These are phyloP conservation scores for Sporothrix globosa DNA, from an alignment of 2,329 filamentous ascomycete genomes.

Conservation along the genomic window DNA sequence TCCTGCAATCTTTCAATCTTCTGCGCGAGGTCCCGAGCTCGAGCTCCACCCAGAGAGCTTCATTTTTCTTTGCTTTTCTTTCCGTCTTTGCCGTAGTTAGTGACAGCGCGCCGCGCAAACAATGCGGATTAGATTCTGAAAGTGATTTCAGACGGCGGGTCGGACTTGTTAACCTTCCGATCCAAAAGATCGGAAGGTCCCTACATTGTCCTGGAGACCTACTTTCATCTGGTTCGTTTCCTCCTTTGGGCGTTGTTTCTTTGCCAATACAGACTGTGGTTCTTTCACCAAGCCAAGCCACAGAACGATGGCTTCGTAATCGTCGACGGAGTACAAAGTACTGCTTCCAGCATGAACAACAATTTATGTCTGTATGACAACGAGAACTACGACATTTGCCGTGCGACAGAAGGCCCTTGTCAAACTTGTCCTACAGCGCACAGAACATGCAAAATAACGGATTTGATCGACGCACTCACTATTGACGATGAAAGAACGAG, in stretches of 20 bases:
- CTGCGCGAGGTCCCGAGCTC: not conserved
- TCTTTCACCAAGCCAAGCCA: not conserved
- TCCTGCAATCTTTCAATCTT: not conserved
- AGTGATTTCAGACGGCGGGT: not conserved
- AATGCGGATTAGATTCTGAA: not conserved
- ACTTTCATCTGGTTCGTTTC: not conserved
- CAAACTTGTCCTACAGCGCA: not conserved
- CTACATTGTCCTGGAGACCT: too few relatives aligned
- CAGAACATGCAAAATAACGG: conserved; percentile 2
- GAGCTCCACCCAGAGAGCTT: not conserved
- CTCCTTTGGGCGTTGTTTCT: not conserved
- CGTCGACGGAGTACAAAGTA: not conserved
- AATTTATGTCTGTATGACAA: not conserved
- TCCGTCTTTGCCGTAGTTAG: not conserved
- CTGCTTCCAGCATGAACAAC: too few relatives aligned
- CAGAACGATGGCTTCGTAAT: conserved; percentile 9
- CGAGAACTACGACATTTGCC: not conserved
- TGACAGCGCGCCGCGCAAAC: not conserved
- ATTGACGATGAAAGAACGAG: too few relatives aligned
- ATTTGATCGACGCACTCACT: not conserved
- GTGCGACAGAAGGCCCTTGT: conserved; percentile 1
- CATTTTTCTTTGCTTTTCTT: not conserved
- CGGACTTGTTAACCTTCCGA: not conserved
- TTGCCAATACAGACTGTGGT: not conserved
- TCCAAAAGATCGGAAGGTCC: too few relatives aligned